Base-by-base conservation (phyloP, 208 protist genomes). In the Angomonas deanei region DNA sequence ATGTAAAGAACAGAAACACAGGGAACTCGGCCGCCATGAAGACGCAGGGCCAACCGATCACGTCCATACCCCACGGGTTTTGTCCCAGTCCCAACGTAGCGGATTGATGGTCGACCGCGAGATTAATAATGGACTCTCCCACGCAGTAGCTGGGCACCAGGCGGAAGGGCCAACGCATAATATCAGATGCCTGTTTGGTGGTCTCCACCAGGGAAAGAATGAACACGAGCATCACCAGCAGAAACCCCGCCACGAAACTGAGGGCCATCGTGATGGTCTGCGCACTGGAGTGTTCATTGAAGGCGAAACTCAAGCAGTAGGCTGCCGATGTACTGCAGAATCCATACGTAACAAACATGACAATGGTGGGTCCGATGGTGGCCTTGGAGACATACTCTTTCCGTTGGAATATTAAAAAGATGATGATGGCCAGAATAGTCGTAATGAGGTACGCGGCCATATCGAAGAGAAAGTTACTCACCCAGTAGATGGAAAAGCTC, bases 401-500 rank as follows among this genome's bases (percentile, higher is more conserved):
- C 0, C 72, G 54, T 15, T 67, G 26, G 63, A 91, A 91, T 23
- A 67, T 71, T 27, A 56, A 28, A 26, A 85, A 72, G 28, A 86
- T 49, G 39, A 70, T 48, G 60, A 89, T 75, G 3, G 74, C 72
- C 24, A 83, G 59, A 36, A 82, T 47, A 39, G 73, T 72, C 32
- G 70, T 78, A 19, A 85, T 46, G 28, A 78, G 10, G 69, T 86
- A 84, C 31, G 53, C 71, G 28, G 31, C 42, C 13, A 86, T 26
- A 64, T 91, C 84, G 58, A 85, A 91, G 31, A 85, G 6, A 61
- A 80, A 91, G 70, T 82, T 91, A 2, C 70, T 62, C 3, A 77
- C 6, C 84, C 84, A 91, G 68, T 91, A 91, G 1, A 82, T 57
- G 36, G 57, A 70, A 58, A 74, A 73, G 36, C 66, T 55, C 26